Evolutionary conservation across 495 filamentous ascomycete genomes (phyloP).

Genomic region (Aspergillus hancockii): DNA sequence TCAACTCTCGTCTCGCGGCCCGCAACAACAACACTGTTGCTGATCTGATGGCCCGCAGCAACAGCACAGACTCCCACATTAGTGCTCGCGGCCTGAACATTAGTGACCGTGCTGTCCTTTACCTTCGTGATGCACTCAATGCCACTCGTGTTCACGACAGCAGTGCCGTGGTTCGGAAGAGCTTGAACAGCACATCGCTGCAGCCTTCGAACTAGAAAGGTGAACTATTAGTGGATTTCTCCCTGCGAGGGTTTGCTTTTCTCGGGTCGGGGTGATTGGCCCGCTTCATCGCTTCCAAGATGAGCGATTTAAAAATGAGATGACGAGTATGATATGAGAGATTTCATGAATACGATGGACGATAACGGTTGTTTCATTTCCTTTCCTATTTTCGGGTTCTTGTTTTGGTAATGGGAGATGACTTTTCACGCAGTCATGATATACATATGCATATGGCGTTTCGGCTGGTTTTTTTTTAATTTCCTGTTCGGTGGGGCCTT

Average conservation of each 20-base stretch:
- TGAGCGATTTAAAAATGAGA: background rate
- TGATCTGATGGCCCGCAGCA: slow-evolving; percentile 4
- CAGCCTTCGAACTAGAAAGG: slow-evolving; percentile 6
- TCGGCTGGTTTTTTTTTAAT: slow-evolving; percentile 1
- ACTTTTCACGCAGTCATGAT: slow-evolving; percentile 8
- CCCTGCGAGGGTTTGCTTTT: background rate
- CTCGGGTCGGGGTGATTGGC: background rate
- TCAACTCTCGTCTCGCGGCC: background rate
- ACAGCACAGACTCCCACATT: slow-evolving; percentile 6
- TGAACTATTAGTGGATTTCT: background rate
- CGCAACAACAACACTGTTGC: slow-evolving; percentile 4
- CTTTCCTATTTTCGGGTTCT: slow-evolving; percentile 8
- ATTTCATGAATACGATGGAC: background rate
- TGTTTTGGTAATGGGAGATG: slow-evolving; percentile 5
- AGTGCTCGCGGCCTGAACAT: slow-evolving; percentile 11
- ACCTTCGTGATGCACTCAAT: slow-evolving; percentile 17
- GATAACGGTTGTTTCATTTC: background rate
- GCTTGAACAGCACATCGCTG: slow-evolving; percentile 13
- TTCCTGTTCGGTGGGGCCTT: background rate
- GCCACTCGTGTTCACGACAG: slow-evolving; percentile 6
- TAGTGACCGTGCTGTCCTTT: slow-evolving; percentile 9
- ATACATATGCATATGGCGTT: slow-evolving; percentile 17
- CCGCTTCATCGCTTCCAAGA: slow-evolving; percentile 1
- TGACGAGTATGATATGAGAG: background rate
- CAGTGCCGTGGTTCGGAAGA: background rate